Evolutionary conservation across 2,329 filamentous ascomycete genomes (phyloP).

Genomic region (Ophiocordyceps australis): DNA sequence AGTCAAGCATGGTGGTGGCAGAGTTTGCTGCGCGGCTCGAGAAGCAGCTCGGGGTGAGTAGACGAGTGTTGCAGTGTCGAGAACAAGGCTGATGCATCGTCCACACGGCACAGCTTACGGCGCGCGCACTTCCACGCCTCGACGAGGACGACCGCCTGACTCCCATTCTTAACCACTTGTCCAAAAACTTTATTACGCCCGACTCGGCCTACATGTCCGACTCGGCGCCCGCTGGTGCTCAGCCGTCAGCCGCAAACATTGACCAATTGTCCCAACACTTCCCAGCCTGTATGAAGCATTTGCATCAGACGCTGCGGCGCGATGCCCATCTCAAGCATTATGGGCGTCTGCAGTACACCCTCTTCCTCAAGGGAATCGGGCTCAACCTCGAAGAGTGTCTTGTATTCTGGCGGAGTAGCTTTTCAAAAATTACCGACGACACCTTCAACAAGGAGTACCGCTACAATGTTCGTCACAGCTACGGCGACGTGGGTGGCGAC

Average conservation of each 20-base stretch:
- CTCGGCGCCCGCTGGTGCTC: slow-evolving; percentile 47
- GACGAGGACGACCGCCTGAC: slow-evolving; percentile 89
- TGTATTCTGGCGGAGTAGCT: slow-evolving; percentile 75
- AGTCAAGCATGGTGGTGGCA: slow-evolving; percentile 72
- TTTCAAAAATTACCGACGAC: slow-evolving; percentile 79
- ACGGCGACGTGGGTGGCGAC: slow-evolving; percentile 91
- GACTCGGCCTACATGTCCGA: slow-evolving; percentile 59
- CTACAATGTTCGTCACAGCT: slow-evolving; percentile 90
- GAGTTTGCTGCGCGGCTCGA: slow-evolving; percentile 74
- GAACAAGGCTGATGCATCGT: neutral
- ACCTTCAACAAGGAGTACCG: slow-evolving; percentile 95
- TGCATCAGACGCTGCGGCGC: slow-evolving; percentile 71
- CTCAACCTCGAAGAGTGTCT: slow-evolving; percentile 83
- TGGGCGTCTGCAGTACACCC: slow-evolving; percentile 80
- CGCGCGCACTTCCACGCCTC: slow-evolving; percentile 75
- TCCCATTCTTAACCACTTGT: slow-evolving; percentile 56
- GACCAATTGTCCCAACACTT: slow-evolving; percentile 68
- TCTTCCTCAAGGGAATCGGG: slow-evolving; percentile 94
- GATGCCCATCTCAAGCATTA: slow-evolving; percentile 88
- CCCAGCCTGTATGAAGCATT: slow-evolving; percentile 83
- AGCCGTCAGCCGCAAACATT: slow-evolving; percentile 63
- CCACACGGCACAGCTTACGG: slow-evolving; percentile 51
- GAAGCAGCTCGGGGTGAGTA: slow-evolving; percentile 57
- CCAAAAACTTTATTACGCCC: slow-evolving; percentile 86
- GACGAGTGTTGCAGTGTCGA: neutral